Percentiles rank a stretch among this genome's conserved stretches.
These are phyloP conservation scores for Fusarium palustre DNA, from an alignment of 2,329 filamentous ascomycete genomes.

Conservation along the genomic window DNA sequence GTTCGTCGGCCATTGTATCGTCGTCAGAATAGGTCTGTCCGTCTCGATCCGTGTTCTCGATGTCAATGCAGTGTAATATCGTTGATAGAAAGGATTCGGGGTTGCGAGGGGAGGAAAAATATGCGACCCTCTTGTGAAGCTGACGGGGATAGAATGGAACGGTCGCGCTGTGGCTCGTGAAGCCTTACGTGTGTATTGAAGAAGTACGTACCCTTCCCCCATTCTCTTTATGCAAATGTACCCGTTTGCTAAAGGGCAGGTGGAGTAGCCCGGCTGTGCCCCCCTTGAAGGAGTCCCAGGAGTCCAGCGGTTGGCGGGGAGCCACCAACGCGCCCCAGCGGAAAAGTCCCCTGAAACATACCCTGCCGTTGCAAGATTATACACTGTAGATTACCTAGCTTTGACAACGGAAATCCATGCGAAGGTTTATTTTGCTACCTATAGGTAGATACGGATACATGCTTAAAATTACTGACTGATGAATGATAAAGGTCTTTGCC, in stretches of 20 bases:
- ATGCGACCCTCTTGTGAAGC: constrained; percentile 34
- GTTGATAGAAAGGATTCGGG: constrained; percentile 15
- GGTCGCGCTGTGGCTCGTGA: constrained; percentile 36
- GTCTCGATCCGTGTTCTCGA: constrained; percentile 7
- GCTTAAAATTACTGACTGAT: background rate
- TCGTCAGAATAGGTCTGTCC: constrained; percentile 30
- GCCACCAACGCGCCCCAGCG: background rate
- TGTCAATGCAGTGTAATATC: constrained; percentile 32
- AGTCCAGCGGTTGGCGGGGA: constrained; percentile 8
- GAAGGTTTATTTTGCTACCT: background rate
- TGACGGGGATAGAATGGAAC: constrained; percentile 32
- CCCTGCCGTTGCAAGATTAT: background rate
- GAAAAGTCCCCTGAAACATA: constrained; percentile 14
- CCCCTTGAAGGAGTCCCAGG: background rate
- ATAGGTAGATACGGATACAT: no score
- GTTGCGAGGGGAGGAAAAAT: constrained; percentile 21
- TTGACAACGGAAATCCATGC: background rate
- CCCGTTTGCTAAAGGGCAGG: background rate
- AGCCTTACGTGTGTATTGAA: constrained; percentile 31
- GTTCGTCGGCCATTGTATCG: constrained; percentile 61
- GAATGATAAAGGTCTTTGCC: background rate
- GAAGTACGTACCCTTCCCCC: constrained; percentile 19
- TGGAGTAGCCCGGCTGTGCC: constrained; percentile 13
- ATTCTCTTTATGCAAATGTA: constrained; percentile 2
- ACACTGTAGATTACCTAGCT: background rate